A percentile compares a stretch with the other conserved stretches of the same genome.
Conservation (phyloP, 2,329 filamentous ascomycete genomes). For the Cladophialophora immunda region DNA sequence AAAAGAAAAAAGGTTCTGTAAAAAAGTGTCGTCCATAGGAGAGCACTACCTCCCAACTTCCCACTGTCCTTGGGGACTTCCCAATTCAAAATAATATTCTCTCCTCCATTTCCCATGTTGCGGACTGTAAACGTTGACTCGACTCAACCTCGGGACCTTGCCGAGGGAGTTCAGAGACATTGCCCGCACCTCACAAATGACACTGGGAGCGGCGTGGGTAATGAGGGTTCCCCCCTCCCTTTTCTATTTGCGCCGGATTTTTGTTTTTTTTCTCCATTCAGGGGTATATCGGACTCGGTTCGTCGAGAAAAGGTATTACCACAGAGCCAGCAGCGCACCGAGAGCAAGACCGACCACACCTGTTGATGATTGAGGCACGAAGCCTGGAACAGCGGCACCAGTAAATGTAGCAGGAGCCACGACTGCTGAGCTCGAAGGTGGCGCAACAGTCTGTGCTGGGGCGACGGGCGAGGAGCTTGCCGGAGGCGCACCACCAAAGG, state of each 20-base stretch:
- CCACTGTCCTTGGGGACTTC: background rate
- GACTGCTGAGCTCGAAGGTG: conserved; percentile 22
- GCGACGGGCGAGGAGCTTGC: conserved; percentile 19
- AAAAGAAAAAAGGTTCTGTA: conserved; percentile 8
- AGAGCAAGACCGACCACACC: conserved; percentile 31
- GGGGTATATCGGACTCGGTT: conserved; percentile 5
- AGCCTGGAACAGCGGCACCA: conserved; percentile 29
- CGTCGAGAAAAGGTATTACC: conserved; percentile 26
- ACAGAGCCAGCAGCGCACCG: conserved; percentile 34
- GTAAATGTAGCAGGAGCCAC: conserved; percentile 37
- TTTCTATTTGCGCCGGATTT: background rate
- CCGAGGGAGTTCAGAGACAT: conserved; percentile 3
- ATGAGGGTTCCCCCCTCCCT: background rate
- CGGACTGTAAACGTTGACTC: background rate
- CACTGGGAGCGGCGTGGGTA: background rate
- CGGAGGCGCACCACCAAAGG: conserved; percentile 14
- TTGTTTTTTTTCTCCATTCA: background rate
- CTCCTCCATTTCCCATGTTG: background rate
- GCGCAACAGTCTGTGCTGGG: conserved; percentile 12
- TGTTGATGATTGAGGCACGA: conserved; percentile 26
- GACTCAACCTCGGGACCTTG: conserved; percentile 7
- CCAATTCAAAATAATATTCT: background rate
- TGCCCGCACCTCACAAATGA: background rate
- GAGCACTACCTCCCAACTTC: background rate
- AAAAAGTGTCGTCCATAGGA: conserved; percentile 10